Conservation (phyloP, 805 yeast genomes). For the Candida takata region DNA sequence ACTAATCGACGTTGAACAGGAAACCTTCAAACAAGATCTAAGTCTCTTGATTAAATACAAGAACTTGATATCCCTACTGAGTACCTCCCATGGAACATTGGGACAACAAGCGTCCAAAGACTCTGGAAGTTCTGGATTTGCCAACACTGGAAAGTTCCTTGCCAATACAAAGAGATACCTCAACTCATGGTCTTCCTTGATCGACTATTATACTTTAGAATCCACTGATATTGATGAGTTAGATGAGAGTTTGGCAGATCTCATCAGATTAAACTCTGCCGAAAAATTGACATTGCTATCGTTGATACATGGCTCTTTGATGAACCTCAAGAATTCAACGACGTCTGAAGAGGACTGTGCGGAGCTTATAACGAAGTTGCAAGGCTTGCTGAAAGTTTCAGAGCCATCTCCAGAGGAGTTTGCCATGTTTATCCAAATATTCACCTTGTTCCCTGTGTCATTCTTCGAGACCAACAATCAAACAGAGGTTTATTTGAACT, state of each 20-base stretch:
- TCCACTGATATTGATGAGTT: constrained; percentile 28
- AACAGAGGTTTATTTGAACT: constrained; percentile 6
- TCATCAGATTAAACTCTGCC: constrained; percentile 23
- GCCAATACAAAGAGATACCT: constrained; percentile 17
- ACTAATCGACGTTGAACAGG: constrained; percentile 24
- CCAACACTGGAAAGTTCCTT: constrained; percentile 27
- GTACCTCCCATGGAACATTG: constrained; percentile 21
- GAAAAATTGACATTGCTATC: constrained; percentile 28
- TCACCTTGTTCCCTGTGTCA: constrained; percentile 12
- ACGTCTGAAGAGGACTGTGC: constrained; percentile 1
- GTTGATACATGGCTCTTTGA: constrained; percentile 34
- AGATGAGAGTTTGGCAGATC: constrained; percentile 27
- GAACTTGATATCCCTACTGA: constrained; percentile 23
- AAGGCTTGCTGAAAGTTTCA: constrained; percentile 10
- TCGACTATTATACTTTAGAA: constrained; percentile 39
- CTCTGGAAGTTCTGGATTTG: constrained; percentile 12
- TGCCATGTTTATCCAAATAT: constrained; percentile 14
- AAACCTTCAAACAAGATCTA: constrained; percentile 22
- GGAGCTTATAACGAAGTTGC: constrained; percentile 9
- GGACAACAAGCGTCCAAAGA: not conserved
- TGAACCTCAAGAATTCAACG: constrained; percentile 4
- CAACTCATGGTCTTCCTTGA: constrained; percentile 24
- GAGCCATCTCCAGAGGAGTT: constrained; percentile 10
- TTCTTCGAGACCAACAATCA: constrained; percentile 20
- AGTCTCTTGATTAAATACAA: constrained; percentile 24